Evolutionary conservation across 176 grass and related monocot genomes (phyloP).

Genomic region (Paspalum vaginatum): DNA sequence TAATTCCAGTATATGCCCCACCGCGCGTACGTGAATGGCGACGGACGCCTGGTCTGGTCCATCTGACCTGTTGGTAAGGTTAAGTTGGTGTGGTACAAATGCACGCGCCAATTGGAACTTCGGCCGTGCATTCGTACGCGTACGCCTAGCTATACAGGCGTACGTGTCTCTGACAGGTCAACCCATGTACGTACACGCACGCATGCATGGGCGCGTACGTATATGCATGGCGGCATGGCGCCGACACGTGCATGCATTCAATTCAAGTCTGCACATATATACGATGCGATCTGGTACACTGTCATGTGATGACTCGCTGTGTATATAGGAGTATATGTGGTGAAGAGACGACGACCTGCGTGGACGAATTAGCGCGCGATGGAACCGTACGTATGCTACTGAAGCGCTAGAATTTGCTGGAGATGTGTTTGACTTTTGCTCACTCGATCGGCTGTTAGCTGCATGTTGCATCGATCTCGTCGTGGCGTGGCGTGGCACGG

Average conservation of each 20-base stretch:
- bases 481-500: not conserved
- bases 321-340: not conserved
- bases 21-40: no score
- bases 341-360: not conserved
- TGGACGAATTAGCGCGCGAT: not conserved
- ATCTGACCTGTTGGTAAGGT: no score
- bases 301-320: not conserved
- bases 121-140: no score
- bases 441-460: not conserved
- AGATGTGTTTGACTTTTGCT: constrained; percentile 18
- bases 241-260: not conserved
- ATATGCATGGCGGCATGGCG: not conserved
- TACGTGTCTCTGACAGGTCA: constrained; percentile 28
- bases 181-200: not conserved
- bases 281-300: not conserved
- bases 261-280: not conserved
- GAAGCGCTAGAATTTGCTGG: constrained; percentile 33
- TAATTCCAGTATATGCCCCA: no score
- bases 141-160: not conserved
- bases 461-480: not conserved
- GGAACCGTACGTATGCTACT: not conserved
- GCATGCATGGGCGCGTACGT: not conserved
- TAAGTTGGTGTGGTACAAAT: no score
- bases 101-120: not conserved
- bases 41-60: no score